phyloP scores from a whole-genome alignment of 2,329 filamentous ascomycete genomes.

The Curvularia sp. region DNA sequence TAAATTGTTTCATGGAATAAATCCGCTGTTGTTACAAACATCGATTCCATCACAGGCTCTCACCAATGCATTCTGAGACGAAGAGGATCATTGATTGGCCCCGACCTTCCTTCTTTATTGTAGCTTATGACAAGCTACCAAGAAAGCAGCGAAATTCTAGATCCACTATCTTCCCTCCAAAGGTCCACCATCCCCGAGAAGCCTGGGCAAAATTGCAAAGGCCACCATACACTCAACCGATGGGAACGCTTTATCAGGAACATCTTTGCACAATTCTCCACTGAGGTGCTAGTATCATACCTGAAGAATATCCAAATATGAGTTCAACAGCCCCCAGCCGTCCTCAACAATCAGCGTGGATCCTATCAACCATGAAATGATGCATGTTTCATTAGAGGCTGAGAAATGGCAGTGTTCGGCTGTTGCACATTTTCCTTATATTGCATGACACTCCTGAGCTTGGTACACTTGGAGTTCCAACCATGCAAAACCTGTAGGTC shows the following conservation, averaged over 20 bases:
- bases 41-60: not conserved
- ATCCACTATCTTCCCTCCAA: not conserved
- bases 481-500: not conserved
- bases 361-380: too few species aligned
- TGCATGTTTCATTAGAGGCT: not conserved
- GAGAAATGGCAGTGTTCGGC: too few species aligned
- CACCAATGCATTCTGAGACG: not conserved
- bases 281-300: not conserved
- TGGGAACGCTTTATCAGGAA: not conserved
- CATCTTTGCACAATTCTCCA: not conserved
- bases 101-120: not conserved
- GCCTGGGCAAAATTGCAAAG: not conserved
- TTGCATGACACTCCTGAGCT: not conserved
- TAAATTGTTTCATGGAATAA: not conserved
- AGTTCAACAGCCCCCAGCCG: not conserved
- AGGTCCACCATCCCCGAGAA: too few species aligned
- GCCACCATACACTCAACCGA: not conserved
- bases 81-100: not conserved
- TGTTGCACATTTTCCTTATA: not conserved
- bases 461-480: not conserved
- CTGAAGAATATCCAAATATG: not conserved
- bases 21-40: not conserved
- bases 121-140: too few species aligned
- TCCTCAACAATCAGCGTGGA: not conserved
- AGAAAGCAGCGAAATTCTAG: too few species aligned